Evolutionary conservation across 2,329 filamentous ascomycete genomes (phyloP), one percentile per base, ranked within the genome.

Genomic region (Alternaria longipes): DNA sequence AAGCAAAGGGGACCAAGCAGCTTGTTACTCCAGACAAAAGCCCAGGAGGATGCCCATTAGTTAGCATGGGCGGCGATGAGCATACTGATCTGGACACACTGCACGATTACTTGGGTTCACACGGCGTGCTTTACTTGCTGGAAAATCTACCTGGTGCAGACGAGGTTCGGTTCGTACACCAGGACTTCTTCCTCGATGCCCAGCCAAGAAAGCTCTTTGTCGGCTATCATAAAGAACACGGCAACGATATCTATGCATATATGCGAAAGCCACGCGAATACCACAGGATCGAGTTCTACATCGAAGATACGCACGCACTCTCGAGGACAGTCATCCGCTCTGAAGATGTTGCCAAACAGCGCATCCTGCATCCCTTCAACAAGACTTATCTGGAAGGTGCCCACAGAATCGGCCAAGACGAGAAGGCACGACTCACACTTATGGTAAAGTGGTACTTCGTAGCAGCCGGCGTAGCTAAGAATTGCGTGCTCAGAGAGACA

Each of bases 401-500:
- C 20, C 18, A 34, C 12, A 26, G 16, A n/a, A 46, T 60, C 28
- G 46, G 45, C 28, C 52, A 59, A 42, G 22, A 18, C 14, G 57
- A 60, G 16, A 56, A 50, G 36, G 51, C 51, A 5, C 49, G 56
- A 24, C 51, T 63, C 9, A 55, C 55, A 16, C 34, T 60, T 4
- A 49, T 63, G 36, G 52, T 65, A 9, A 63, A 60, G 53, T 65
- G 54, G 40, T 65, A 65, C 44, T 65, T 65, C 36, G 42, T 65
- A 38, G 63, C 59, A 36, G 55, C 59, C 14, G 56, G 53, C 4
- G 52, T 63, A 45, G 56, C 56, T 8, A 63, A 56, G 32, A 24
- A 56, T 42, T 36, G 40, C 24, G 36, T 62, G 16, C 44, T 59
- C n/a, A 52, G 30, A 34, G 60, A 62, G 32, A 52, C 45, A 9